phyloP scores from a whole-genome alignment of 139 green algal species.

The Coelastrella sp. region DNA sequence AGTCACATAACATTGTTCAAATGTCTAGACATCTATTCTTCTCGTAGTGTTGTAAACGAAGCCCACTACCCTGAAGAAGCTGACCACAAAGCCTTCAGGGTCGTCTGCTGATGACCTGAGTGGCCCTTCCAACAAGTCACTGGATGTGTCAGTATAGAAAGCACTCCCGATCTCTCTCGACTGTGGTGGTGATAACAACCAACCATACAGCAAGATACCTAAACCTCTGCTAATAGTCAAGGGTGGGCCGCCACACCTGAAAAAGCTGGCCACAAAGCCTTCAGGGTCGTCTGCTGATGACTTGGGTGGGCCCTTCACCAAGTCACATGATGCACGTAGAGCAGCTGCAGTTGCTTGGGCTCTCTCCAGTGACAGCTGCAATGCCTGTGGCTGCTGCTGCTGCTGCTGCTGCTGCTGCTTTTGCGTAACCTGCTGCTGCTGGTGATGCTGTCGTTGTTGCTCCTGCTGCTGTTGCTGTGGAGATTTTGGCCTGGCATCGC shows the following conservation, averaged over 20 bases:
- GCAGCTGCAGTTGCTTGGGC: slow-evolving; percentile 67
- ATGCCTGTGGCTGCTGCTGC: slow-evolving; percentile 12
- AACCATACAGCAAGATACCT: no score
- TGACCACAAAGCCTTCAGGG: slow-evolving; percentile 83
- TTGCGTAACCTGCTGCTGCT: slow-evolving; percentile 10
- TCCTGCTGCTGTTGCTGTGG: not conserved
- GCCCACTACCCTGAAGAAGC: slow-evolving; percentile 69
- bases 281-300: slow-evolving; percentile 78
- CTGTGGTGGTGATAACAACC: no score
- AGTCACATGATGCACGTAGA: slow-evolving; percentile 75
- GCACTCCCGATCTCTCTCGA: no score
- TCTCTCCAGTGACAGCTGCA: slow-evolving; percentile 6
- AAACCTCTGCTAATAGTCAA: no score
- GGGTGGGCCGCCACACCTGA: slow-evolving; percentile 45
- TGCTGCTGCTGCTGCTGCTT: no score
- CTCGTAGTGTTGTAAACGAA: no score
- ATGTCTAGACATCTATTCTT: no score
- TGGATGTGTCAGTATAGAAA: slow-evolving; percentile 42
- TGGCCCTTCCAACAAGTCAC: slow-evolving; percentile 75
- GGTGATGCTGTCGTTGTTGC: slow-evolving; percentile 25
- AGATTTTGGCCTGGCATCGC: not conserved
- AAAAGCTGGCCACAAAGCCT: slow-evolving; percentile 86
- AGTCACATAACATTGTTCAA: no score
- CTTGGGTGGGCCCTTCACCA: slow-evolving; percentile 71
- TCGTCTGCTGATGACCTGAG: slow-evolving; percentile 75